Conservation (phyloP, 1,284 basidiomycete genomes). For the Flammula alnicola region DNA sequence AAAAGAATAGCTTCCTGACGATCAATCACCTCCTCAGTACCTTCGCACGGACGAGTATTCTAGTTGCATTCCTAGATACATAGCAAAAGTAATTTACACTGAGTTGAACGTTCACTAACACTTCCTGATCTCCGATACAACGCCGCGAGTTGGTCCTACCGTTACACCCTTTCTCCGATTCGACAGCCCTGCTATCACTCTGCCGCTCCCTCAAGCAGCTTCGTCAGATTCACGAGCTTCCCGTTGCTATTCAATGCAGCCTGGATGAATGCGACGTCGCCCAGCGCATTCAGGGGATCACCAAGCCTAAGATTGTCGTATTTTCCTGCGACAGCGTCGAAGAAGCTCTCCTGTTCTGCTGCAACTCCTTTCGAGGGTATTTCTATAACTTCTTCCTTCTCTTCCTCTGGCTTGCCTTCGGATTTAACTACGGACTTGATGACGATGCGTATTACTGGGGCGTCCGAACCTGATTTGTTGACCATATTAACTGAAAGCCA, state of each 20-base stretch:
- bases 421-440: conserved; percentile 48
- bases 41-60: too few relatives aligned
- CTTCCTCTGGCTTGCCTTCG: conserved; percentile 48
- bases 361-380: conserved; percentile 56
- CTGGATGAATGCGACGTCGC: conserved; percentile 79
- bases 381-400: conserved; percentile 56
- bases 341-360: conserved; percentile 65
- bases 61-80: neutral
- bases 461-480: conserved; percentile 30
- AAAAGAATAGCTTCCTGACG: too few relatives aligned
- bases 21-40: too few relatives aligned
- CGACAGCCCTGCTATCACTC: conserved; percentile 9
- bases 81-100: too few relatives aligned
- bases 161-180: conserved; percentile 21
- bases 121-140: conserved; percentile 19
- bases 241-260: conserved; percentile 77
- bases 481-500: conserved; percentile 53
- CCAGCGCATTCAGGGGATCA: conserved; percentile 59
- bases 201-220: conserved; percentile 27
- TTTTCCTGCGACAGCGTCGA: conserved; percentile 53
- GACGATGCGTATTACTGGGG: conserved; percentile 38
- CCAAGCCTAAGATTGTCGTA: conserved; percentile 52
- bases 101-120: neutral
- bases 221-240: conserved; percentile 57
- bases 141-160: conserved; percentile 11